These are phyloP conservation scores for Lentinus brumalis DNA, from an alignment of 768 basidiomycete species.

Conservation along the genomic window DNA sequence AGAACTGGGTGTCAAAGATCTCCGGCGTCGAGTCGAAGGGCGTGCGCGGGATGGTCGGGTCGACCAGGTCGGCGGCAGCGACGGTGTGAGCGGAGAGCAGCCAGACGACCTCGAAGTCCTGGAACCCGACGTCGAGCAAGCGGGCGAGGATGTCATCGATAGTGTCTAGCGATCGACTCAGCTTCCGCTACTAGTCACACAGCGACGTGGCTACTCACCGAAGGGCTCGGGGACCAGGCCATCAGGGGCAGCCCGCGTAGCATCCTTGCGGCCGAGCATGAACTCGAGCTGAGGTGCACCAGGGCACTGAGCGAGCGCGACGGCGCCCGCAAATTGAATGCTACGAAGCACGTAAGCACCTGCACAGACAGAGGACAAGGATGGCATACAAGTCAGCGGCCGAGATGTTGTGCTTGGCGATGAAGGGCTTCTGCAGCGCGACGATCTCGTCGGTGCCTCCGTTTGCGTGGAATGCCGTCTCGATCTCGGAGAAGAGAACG, in stretches of 20 bases:
- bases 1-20: slow-evolving; percentile 25
- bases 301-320: slow-evolving; percentile 26
- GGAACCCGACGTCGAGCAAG: slow-evolving; percentile 27
- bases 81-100: slow-evolving; percentile 29
- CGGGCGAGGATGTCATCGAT: slow-evolving; percentile 27
- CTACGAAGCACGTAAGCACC: slow-evolving; percentile 8
- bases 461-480: slow-evolving; percentile 29
- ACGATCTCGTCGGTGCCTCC: slow-evolving; percentile 29
- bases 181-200: not conserved
- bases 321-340: slow-evolving; percentile 28
- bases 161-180: slow-evolving; percentile 8
- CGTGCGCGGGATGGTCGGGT: slow-evolving; percentile 25
- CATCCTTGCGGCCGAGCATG: slow-evolving; percentile 16
- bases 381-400: not conserved
- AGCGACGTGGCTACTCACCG: not conserved
- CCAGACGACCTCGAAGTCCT: slow-evolving; percentile 26
- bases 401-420: slow-evolving; percentile 10
- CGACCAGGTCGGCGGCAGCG: slow-evolving; percentile 29
- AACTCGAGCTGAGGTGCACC: slow-evolving; percentile 3
- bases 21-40: slow-evolving; percentile 30
- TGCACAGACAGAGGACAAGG: not conserved
- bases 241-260: slow-evolving; percentile 18
- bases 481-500: slow-evolving; percentile 24
- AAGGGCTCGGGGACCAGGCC: slow-evolving; percentile 23
- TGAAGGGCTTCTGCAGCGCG: slow-evolving; percentile 23